Conservation (phyloP, 805 yeast genomes). For the Henningerozyma blattae region DNA sequence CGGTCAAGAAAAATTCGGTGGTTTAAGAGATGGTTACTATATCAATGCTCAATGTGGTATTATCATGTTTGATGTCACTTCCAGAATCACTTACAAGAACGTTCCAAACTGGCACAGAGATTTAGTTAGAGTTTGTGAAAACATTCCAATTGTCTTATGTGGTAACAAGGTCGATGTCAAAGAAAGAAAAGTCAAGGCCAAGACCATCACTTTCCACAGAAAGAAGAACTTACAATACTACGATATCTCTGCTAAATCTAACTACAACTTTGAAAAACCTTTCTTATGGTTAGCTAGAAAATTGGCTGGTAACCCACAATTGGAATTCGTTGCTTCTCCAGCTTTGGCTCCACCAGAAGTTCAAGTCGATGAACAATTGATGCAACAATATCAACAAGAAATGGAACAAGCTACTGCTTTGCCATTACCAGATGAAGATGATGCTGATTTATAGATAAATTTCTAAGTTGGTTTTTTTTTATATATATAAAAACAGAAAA, state of each 20-base stretch:
- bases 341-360: conserved; percentile 99
- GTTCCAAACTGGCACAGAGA: conserved; percentile 99
- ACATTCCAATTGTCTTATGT: conserved; percentile 96
- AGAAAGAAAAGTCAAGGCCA: conserved; percentile 99
- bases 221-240: conserved; percentile 99
- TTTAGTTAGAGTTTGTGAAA: conserved; percentile 98
- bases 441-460: conserved; percentile 77
- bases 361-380: conserved; percentile 87
- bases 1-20: conserved; percentile 99
- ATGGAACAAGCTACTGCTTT: conserved; percentile 99
- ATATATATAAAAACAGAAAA: too few relatives aligned
- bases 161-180: conserved; percentile 99
- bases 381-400: conserved; percentile 98
- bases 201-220: conserved; percentile 99
- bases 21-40: conserved; percentile 98
- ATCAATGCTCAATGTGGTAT: conserved; percentile 99
- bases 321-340: conserved; percentile 98
- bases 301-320: conserved; percentile 93
- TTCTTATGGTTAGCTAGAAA: conserved; percentile 99
- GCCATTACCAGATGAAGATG: conserved; percentile 99
- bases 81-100: conserved; percentile 98
- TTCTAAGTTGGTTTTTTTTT: too few relatives aligned
- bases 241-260: conserved; percentile 98
- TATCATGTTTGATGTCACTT: conserved; percentile 99
- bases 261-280: conserved; percentile 99